phyloP scores from a whole-genome alignment of 257 asterid genomes.

The Solanum ahanhuiri region DNA sequence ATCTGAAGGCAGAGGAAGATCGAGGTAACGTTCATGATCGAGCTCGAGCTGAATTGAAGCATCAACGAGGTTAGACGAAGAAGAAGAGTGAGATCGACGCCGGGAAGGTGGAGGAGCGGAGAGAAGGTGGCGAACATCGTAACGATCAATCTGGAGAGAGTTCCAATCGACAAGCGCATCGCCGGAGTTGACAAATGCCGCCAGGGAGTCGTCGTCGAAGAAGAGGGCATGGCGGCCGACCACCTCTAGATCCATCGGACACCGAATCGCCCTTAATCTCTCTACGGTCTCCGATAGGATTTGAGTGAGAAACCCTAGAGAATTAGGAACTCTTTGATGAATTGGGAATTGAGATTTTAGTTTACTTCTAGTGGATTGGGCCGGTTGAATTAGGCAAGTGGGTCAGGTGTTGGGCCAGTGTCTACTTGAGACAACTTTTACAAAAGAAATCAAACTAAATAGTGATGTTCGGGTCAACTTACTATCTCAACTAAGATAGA shows the following conservation, averaged over 20 bases:
- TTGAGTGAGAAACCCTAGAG: background rate
- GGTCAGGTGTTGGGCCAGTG: background rate
- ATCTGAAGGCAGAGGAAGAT: slow-evolving; percentile 46
- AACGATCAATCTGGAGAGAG: slow-evolving; percentile 84
- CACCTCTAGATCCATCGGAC: slow-evolving; percentile 55
- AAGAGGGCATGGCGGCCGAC: slow-evolving; percentile 79
- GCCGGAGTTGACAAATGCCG: slow-evolving; percentile 75
- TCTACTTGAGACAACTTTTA: background rate
- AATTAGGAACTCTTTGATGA: background rate
- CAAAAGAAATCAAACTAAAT: background rate
- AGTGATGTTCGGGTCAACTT: background rate
- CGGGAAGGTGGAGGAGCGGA: slow-evolving; percentile 72
- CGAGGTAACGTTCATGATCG: slow-evolving; percentile 72
- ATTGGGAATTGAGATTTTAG: background rate
- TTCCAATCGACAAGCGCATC: slow-evolving; percentile 94
- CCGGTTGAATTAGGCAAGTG: background rate
- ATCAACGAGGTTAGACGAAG: slow-evolving; percentile 13
- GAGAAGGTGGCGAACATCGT: slow-evolving; percentile 96
- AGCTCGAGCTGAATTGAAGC: slow-evolving; percentile 41
- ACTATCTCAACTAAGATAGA: no score
- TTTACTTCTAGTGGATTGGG: background rate
- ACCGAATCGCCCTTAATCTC: background rate
- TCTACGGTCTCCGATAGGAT: background rate
- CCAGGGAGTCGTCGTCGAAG: slow-evolving; percentile 80
- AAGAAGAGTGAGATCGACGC: slow-evolving; percentile 30